Evolutionary conservation across 1,139 yeast genomes (phyloP), one percentile per base, ranked within the genome.

Genomic region (Sugiyamaella novakii): DNA sequence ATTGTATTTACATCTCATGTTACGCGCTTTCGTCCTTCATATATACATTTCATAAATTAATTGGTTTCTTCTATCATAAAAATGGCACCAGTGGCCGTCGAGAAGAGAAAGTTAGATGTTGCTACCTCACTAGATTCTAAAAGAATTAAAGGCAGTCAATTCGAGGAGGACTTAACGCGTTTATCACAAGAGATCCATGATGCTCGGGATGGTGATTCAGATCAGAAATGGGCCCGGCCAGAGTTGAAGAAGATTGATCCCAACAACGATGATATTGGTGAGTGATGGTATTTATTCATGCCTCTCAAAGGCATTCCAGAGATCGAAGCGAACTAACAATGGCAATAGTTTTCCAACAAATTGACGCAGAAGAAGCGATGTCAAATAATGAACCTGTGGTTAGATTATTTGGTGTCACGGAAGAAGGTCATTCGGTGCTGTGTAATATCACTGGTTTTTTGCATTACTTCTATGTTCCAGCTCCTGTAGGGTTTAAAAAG

Each of bases 381-480:
- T 54, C 57, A 22, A 59, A 52, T n/a, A 59, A 58, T 7, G 76
- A 79, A 10, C 82, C 83, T 5, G 76, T 79, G 21, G 87, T 92
- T 1, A 78, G 96, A 51, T 84, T 94, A 63, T 94, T 91, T 66
- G 99, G 99, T 50, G 88, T 94, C 28, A 89, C 98, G 0, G 80
- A 63, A 49, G 83, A 80, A 51, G 98, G 98, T 3, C 73, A 88
- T 62, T 87, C 98, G 0, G 88, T 94, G 17, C 74, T 91, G 54
- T 91, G 98, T 71, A 88, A 84, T 59, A 94, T 94, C 15, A 80
- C 85, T 2, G 96, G 95, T 7, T 94, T 94, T 64, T 68, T 79
- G 51, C 98, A 94, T 64, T 94, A 94, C 65, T 79, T 94, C 54
- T 94, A 88, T 60, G 94, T 87, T 2, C 96, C 97, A 0, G 94